Evolutionary conservation across 2,329 filamentous ascomycete species (phyloP).

Genomic region (Colletotrichum sojae): DNA sequence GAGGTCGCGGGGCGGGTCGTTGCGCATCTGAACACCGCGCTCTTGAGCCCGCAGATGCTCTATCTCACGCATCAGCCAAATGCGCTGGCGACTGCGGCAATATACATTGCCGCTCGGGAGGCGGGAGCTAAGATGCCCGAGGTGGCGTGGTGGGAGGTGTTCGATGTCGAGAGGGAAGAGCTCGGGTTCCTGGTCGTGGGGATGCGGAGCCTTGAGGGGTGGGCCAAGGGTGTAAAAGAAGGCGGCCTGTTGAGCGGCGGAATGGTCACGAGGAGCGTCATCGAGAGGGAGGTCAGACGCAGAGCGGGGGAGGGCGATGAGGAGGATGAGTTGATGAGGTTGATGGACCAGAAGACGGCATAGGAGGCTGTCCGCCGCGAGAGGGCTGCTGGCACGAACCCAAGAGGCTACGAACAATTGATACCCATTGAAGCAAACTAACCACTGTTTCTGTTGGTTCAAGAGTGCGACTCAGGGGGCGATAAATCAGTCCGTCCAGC

Average conservation of each 20-base stretch:
- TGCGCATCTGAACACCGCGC: conserved; percentile 86
- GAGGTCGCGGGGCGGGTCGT: conserved; percentile 76
- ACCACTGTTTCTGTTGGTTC: not conserved
- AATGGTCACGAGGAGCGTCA: conserved; percentile 70
- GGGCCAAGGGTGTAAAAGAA: conserved; percentile 71
- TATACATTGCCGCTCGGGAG: conserved; percentile 91
- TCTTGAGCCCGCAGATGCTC: conserved; percentile 89
- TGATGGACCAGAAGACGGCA: conserved; percentile 41
- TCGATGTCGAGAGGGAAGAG: conserved; percentile 95
- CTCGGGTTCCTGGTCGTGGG: conserved; percentile 92
- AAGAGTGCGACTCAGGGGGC: too few relatives aligned
- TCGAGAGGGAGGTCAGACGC: conserved; percentile 73
- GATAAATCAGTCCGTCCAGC: too few relatives aligned
- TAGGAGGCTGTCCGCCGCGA: not conserved
- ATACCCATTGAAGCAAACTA: conserved; percentile 13
- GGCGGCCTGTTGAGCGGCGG: conserved; percentile 63
- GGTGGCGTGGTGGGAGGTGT: conserved; percentile 96
- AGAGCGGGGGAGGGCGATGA: conserved; percentile 60
- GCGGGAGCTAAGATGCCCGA: conserved; percentile 83
- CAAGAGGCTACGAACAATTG: not conserved
- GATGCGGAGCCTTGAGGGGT: conserved; percentile 83
- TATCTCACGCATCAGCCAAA: conserved; percentile 94
- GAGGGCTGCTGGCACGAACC: not conserved
- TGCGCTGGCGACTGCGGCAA: conserved; percentile 86
- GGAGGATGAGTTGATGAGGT: conserved; percentile 60